A percentile compares a stretch with the other conserved stretches of the same genome.
Conservation (phyloP, 139 green algal genomes). For the Astrephomene gubernaculifera region DNA sequence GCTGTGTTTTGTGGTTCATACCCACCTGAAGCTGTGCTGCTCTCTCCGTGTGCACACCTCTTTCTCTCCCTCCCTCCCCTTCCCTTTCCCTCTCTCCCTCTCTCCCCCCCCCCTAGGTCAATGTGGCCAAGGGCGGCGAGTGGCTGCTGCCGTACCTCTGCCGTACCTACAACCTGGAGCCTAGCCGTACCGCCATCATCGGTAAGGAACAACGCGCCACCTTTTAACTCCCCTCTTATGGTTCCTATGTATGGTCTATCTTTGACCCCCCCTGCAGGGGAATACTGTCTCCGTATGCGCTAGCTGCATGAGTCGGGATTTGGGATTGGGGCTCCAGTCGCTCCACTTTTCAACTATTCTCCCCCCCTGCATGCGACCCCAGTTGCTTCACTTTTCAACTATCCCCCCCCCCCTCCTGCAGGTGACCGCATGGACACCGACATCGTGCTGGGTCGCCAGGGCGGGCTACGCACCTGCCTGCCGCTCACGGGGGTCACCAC, state of each 20-base stretch:
- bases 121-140: conserved; percentile 75
- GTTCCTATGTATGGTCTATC: too few species aligned
- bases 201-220: too few species aligned
- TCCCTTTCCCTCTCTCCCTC: not conserved
- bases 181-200: conserved; percentile 63
- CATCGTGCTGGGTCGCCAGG: conserved; percentile 65
- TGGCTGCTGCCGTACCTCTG: conserved; percentile 79
- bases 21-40: not conserved
- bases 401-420: too few species aligned
- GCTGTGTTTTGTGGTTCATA: too few species aligned
- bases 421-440: conserved; percentile 78
- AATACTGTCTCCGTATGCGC: too few species aligned
- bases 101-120: conserved; percentile 45
- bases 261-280: too few species aligned
- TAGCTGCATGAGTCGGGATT: too few species aligned
- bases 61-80: not conserved
- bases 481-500: conserved; percentile 65
- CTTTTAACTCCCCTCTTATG: too few species aligned
- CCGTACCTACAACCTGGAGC: conserved; percentile 53
- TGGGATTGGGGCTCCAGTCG: too few species aligned
- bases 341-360: too few species aligned
- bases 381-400: too few species aligned
- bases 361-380: too few species aligned
- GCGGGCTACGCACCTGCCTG: conserved; percentile 42
- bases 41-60: not conserved